A percentile compares a stretch with the other conserved stretches of the same genome.
phyloP scores from a whole-genome alignment of 2,329 filamentous ascomycete species.

The Claviceps sp. region DNA sequence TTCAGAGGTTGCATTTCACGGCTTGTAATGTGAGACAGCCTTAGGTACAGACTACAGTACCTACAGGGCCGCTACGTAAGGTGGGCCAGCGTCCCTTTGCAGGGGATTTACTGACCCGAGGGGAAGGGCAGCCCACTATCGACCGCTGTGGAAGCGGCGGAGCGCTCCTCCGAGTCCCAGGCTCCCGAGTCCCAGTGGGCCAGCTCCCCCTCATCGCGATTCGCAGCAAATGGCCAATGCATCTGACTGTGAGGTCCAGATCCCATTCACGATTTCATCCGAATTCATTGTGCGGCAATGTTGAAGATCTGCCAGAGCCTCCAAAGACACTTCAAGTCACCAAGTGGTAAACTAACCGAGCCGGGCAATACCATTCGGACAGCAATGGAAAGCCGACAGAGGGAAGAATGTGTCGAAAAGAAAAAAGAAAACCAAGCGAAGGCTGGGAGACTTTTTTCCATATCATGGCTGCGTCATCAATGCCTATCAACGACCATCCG shows the following conservation, averaged over 20 bases:
- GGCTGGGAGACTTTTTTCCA: background rate
- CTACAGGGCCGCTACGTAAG: background rate
- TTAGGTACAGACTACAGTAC: too few species aligned
- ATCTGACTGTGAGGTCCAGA: too few species aligned
- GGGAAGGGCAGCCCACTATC: background rate
- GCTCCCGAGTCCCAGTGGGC: too few species aligned
- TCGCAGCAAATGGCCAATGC: too few species aligned
- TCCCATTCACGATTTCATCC: background rate
- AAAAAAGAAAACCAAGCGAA: background rate
- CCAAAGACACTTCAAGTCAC: background rate
- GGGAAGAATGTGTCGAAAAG: background rate
- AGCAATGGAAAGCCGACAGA: background rate
- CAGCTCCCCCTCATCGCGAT: background rate
- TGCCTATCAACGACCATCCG: background rate
- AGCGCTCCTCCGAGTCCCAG: background rate
- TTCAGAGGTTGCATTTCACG: background rate
- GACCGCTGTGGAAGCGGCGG: background rate
- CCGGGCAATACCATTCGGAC: background rate
- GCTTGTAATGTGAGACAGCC: background rate
- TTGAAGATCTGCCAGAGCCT: background rate
- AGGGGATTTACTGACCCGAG: background rate
- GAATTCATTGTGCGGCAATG: background rate
- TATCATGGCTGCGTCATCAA: too few species aligned
- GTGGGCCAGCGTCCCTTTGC: background rate
- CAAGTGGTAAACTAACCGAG: background rate